Evolutionary conservation across 2,329 filamentous ascomycete genomes (phyloP), one percentile per base, ranked within the genome.

Genomic region (Bipolaris gigantea): DNA sequence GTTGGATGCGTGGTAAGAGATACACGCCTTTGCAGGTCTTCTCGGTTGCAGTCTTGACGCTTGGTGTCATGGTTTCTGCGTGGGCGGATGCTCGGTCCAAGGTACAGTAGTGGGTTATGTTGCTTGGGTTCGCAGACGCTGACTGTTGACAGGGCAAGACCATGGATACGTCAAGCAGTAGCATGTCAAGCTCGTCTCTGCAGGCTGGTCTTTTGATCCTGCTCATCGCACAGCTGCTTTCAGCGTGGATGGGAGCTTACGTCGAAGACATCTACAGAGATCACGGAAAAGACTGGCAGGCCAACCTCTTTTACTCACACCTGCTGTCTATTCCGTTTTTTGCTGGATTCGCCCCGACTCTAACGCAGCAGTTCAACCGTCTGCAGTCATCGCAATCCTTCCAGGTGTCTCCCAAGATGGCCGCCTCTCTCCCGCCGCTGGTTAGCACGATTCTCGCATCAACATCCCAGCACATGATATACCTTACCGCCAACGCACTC

Each of bases 291-390:
- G 89, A 94, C 73, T 97, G 94, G 91, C 89, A 88, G 64, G 94
- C 97, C 74, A 96, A 96, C 62, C 82, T 99, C 11, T 97, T 99
- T 78, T 99, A 97, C 78, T 95, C 90, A 19, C 85, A 88, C 62
- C 73, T 90, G 7, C 80, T 93, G 19, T 90, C 88, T 0, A 77
- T 94, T 39, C 89, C 90, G 0, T 80, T 94, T 19, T 94, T 93
- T 69, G 66, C 89, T 2, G 89, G 88, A 3, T 88, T 93, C 60
- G 73, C 84, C n/a, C 82, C 83, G 1, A 85, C 84, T 2, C 82
- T 94, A 66, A 76, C 77, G 48, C 76, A 79, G 16, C 88, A 90
- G 65, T 88, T 90, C 60, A 70, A 76, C 48, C 83, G 81, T 53
- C 80, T 94, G 18, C 81, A 83, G 69, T 77, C 66, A 10, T 92